Evolutionary conservation across 176 grass and related monocot genomes (phyloP).

Genomic region (Urochloa ruziziensis): DNA sequence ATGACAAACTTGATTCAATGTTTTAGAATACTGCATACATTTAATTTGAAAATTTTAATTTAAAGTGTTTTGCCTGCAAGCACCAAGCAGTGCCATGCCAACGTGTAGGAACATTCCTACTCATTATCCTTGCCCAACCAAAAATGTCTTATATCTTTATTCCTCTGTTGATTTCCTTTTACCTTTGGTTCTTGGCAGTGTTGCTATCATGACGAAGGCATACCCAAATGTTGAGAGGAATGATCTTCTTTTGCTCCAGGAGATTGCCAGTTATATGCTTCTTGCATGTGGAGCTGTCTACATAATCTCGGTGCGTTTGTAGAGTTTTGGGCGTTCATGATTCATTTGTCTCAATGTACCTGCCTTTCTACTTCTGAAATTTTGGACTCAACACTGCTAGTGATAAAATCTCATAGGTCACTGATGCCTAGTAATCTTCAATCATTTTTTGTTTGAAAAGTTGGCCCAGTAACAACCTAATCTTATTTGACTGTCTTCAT

Average conservation of each 20-base stretch:
- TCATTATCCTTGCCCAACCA: not conserved
- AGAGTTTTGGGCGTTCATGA: not conserved
- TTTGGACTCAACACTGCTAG: no score
- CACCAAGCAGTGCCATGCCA: no score
- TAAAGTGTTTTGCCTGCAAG: not conserved
- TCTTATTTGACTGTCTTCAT: not conserved
- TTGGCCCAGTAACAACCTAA: not conserved
- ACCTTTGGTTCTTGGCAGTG: conserved; percentile 44
- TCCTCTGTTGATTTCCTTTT: conserved; percentile 21
- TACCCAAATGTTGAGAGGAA: conserved; percentile 53
- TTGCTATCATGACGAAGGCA: conserved; percentile 97
- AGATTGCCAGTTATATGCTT: conserved; percentile 82
- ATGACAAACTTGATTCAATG: conserved; percentile 5
- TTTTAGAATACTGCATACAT: not conserved
- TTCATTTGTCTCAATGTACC: not conserved
- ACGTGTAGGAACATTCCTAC: not conserved
- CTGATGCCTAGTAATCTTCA: not conserved
- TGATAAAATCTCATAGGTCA: not conserved
- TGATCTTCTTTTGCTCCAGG: conserved; percentile 75
- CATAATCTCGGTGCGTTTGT: conserved; percentile 58
- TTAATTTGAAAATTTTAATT: not conserved
- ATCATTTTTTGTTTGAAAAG: not conserved
- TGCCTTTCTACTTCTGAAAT: conserved; percentile 1
- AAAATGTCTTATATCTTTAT: not conserved
- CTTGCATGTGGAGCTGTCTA: conserved; percentile 80